phyloP scores from a whole-genome alignment of 2,329 filamentous ascomycete genomes.

The Clonostachys rosea region DNA sequence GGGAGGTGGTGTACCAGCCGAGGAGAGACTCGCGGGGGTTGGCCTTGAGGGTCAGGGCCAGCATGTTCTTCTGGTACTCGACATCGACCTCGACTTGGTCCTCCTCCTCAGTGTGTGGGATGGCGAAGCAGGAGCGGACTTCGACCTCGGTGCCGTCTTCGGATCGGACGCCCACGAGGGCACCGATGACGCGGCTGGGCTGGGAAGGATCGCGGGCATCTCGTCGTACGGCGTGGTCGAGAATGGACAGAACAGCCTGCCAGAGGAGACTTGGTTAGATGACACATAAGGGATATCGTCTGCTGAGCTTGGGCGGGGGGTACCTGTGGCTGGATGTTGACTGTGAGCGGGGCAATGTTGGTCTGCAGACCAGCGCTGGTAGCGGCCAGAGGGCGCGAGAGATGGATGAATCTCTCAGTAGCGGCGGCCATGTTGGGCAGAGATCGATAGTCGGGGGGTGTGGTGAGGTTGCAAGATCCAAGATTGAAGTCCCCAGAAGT shows the following conservation, averaged over 20 bases:
- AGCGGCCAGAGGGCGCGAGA: conserved; percentile 86
- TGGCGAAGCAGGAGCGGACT: conserved; percentile 94
- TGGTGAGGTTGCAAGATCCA: no score
- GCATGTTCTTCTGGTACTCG: conserved; percentile 99
- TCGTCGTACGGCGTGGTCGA: conserved; percentile 91
- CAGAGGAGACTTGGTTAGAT: no score
- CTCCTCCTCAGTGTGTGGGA: conserved; percentile 96
- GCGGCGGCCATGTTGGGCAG: conserved; percentile 71
- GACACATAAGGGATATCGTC: not conserved
- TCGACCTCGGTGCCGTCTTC: conserved; percentile 97
- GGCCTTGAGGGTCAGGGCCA: conserved; percentile 88
- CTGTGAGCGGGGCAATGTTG: conserved; percentile 85
- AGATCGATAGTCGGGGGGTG: not conserved
- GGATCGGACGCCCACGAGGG: conserved; percentile 84
- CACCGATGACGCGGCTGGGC: conserved; percentile 94
- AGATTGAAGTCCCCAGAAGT: no score
- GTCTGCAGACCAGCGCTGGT: conserved; percentile 73
- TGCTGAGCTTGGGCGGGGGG: conserved; percentile 18
- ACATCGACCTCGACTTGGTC: conserved; percentile 99
- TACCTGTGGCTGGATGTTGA: conserved; percentile 95
- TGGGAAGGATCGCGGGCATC: conserved; percentile 65
- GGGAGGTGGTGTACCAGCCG: conserved; percentile 97
- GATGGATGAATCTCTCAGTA: conserved; percentile 86
- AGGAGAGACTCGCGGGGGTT: conserved; percentile 91
- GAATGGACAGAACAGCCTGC: conserved; percentile 68